Conservation (phyloP, 768 basidiomycete species). For the Lactifluus echinatus region DNA sequence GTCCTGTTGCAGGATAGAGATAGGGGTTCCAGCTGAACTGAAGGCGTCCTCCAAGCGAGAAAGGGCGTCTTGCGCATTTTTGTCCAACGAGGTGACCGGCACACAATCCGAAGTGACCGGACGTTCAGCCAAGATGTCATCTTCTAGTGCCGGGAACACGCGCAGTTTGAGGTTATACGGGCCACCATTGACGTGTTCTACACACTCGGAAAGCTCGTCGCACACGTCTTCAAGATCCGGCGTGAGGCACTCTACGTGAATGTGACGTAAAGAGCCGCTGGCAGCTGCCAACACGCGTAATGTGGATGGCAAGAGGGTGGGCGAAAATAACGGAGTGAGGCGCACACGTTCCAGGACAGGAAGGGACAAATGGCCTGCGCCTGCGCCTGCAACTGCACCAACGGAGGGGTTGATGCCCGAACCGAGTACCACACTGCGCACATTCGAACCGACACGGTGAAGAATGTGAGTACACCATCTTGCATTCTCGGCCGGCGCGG, state of each 20-base stretch:
- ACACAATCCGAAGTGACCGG: conserved; percentile 11
- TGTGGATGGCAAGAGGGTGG: conserved; percentile 10
- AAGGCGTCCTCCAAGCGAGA: conserved; percentile 15
- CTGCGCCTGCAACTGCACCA: too few species aligned
- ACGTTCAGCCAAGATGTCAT: conserved; percentile 6
- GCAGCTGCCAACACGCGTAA: conserved; percentile 8
- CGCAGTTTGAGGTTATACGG: conserved; percentile 15
- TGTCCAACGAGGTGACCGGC: background rate
- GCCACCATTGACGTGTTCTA: conserved; percentile 17
- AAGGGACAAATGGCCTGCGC: conserved; percentile 5
- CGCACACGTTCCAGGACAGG: conserved; percentile 11
- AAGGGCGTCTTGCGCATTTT: conserved; percentile 13
- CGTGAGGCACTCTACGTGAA: conserved; percentile 17
- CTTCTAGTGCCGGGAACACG: conserved; percentile 14
- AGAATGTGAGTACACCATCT: conserved; percentile 13
- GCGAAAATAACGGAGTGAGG: conserved; percentile 18
- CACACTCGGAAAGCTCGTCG: conserved; percentile 17
- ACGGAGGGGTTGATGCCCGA: conserved; percentile 1
- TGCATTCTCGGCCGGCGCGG: conserved; percentile 14
- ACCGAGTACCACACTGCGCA: conserved; percentile 3
- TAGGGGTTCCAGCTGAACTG: conserved; percentile 14
- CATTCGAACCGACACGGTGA: conserved; percentile 1
- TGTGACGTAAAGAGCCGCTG: conserved; percentile 4
- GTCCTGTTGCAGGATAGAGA: conserved; percentile 9
- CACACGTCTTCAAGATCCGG: conserved; percentile 20